phyloP scores from a whole-genome alignment of 768 basidiomycete species.

The Leccinum obscurum region DNA sequence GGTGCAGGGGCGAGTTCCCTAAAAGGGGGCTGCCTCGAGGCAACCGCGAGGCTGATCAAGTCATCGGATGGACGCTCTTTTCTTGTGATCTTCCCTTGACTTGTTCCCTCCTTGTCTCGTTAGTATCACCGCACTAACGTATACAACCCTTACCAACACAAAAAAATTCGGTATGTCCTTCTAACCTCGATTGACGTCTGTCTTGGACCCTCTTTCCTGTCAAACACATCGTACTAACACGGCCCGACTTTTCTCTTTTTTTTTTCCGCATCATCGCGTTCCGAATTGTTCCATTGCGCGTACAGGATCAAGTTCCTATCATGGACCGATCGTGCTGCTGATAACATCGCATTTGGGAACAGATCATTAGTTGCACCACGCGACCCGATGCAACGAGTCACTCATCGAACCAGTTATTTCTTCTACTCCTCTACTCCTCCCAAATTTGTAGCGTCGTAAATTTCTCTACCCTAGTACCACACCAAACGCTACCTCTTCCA shows the following conservation, averaged over 20 bases:
- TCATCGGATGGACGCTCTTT: constrained; percentile 3
- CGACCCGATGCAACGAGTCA: constrained; percentile 32
- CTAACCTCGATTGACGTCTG: background rate
- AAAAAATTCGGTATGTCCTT: constrained; percentile 12
- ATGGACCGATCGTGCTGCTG: constrained; percentile 32
- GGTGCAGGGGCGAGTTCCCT: constrained; percentile 3
- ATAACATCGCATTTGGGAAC: constrained; percentile 32
- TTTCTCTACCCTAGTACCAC: constrained; percentile 4
- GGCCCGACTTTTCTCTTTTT: constrained; percentile 6
- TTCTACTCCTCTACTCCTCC: constrained; percentile 15
- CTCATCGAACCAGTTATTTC: constrained; percentile 21
- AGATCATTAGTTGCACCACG: constrained; percentile 16
- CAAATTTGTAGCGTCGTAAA: constrained; percentile 19
- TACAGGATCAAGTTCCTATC: constrained; percentile 31
- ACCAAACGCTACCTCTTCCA: background rate
- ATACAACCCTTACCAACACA: background rate
- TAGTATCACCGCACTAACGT: constrained; percentile 14
- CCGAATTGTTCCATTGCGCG: constrained; percentile 25
- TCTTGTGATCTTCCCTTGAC: background rate
- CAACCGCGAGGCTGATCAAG: constrained; percentile 19
- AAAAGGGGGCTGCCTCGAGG: constrained; percentile 29
- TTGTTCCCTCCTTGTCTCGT: background rate
- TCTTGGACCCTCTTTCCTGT: background rate
- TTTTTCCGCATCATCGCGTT: background rate
- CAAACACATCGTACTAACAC: constrained; percentile 5